Conservation (phyloP, 1,284 basidiomycete genomes). For the Marasmius tenuissimus region DNA sequence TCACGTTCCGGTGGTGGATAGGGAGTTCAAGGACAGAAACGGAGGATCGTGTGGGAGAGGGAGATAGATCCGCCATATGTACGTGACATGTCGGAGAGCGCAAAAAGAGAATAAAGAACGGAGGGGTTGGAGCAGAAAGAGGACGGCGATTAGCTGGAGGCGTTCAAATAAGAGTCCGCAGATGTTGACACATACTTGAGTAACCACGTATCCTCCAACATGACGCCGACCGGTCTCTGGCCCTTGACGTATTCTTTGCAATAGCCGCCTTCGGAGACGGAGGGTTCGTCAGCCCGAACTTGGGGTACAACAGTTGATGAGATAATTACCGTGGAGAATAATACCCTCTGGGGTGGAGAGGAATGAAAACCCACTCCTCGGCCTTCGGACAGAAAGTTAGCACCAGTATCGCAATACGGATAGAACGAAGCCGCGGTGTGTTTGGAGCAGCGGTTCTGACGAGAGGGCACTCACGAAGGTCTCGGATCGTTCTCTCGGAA, state of each 20-base stretch:
- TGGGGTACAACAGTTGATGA: background rate
- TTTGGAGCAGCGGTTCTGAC: background rate
- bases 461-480: slow-evolving; percentile 57
- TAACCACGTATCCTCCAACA: slow-evolving; percentile 91
- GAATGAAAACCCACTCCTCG: slow-evolving; percentile 88
- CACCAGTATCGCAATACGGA: no score
- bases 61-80: no score
- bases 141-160: background rate
- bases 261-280: slow-evolving; percentile 68
- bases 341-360: slow-evolving; percentile 81
- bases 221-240: slow-evolving; percentile 83
- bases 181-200: slow-evolving; percentile 52
- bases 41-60: no score
- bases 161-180: no score
- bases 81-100: background rate
- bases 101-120: background rate
- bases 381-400: slow-evolving; percentile 37
- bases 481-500: slow-evolving; percentile 67
- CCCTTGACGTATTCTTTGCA: slow-evolving; percentile 91
- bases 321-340: slow-evolving; percentile 68
- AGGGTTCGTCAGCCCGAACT: background rate
- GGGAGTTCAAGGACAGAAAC: no score
- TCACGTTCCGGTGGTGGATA: no score
- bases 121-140: slow-evolving; percentile 1
- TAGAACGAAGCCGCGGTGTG: background rate